Base-by-base conservation (phyloP, 2,329 filamentous ascomycete genomes). In the Colletotrichum acutatum region DNA sequence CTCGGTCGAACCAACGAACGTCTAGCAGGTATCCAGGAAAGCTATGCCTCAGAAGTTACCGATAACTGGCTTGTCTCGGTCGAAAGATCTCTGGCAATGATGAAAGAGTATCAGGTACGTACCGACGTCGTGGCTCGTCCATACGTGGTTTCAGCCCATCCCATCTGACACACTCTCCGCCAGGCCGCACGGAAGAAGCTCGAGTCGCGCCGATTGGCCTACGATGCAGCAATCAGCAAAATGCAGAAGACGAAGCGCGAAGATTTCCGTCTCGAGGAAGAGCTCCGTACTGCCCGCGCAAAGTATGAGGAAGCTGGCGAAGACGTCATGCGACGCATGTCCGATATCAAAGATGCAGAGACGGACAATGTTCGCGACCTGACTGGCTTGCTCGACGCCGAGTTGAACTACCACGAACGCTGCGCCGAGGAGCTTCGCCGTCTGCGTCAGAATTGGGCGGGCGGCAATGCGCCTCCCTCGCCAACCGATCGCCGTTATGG, bases 301-400 rank as follows among this genome's bases (percentile, higher is more conserved):
- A 98, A 98, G 84, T 98, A 98, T 80, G 97, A 98, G 80, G 97
- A 98, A 85, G 93, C 94, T 19, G 97, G 90, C 79, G 96, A 98
- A 79, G 96, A 98, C 78, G 95, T 98, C 67, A 89, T 92, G 77
- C 91, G 96, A 72, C 90, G 96, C 68, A 98, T 98, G 97, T 91
- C 97, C 83, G 96, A 98, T 79, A 97, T 98, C 84, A 96, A 97
- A 84, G 95, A 98, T 78, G 90, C 94, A 26, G 96, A 98, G 83
- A 88, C 87, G 56, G 96, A 98, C 75, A 95, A 92, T 78, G 90
- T 98, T 54, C 87, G 89, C 60, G 95, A 98, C 79, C 86, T 98
- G 69, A 91, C 91, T 4, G 86, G 90, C 22, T 97, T 98, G 81
- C 85, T 98, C 64, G 95, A 98, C 74, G 93, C 94, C 53, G 94